These are phyloP conservation scores for Boletus subparvulus DNA, from an alignment of 768 basidiomycete genomes.

Conservation along the genomic window DNA sequence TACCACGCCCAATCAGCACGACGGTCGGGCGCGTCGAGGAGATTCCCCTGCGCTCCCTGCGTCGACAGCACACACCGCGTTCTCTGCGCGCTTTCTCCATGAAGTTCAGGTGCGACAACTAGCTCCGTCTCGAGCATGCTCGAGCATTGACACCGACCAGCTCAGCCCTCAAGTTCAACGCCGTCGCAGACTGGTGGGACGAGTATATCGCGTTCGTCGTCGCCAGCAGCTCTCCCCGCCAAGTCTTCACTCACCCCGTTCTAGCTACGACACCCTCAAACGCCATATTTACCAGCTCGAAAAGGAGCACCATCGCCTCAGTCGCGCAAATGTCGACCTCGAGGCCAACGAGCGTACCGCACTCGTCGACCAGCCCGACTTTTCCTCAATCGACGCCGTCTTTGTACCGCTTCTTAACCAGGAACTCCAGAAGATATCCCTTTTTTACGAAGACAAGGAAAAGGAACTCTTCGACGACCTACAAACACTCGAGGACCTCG, in stretches of 20 bases:
- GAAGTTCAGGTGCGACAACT: constrained; percentile 35
- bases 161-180: constrained; percentile 88
- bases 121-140: background rate
- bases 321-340: constrained; percentile 47
- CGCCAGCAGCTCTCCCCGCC: background rate
- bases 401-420: constrained; percentile 78
- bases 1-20: constrained; percentile 5
- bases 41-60: constrained; percentile 24
- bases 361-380: constrained; percentile 45
- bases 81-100: constrained; percentile 24
- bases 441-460: constrained; percentile 80
- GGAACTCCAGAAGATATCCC: constrained; percentile 76
- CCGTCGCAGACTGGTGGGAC: constrained; percentile 90
- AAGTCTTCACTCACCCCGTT: background rate
- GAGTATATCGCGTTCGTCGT: constrained; percentile 79
- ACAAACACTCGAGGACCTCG: constrained; percentile 53
- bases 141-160: constrained; percentile 34
- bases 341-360: constrained; percentile 63
- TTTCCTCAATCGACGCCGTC: constrained; percentile 47
- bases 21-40: constrained; percentile 13
- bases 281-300: constrained; percentile 84
- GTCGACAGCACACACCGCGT: background rate
- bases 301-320: constrained; percentile 61
- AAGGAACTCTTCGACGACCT: constrained; percentile 66
- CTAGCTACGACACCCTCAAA: constrained; percentile 83